Conservation (phyloP, 2,329 filamentous ascomycete species). For the Fusarium beomiforme region DNA sequence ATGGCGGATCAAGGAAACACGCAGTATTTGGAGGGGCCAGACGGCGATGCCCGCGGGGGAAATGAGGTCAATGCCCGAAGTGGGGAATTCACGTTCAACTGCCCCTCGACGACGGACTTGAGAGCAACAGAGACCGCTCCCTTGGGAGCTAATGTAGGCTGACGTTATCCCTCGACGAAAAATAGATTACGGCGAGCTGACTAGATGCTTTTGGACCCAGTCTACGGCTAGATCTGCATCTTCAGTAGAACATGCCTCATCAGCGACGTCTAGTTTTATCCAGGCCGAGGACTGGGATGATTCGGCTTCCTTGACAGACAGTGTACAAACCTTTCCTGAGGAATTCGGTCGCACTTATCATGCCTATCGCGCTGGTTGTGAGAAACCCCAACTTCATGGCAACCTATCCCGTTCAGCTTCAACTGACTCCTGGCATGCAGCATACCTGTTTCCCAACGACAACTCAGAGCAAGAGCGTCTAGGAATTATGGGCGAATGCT, state of each 20-base stretch:
- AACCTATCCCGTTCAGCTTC: not conserved
- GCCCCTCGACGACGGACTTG: not conserved
- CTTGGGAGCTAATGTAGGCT: not conserved
- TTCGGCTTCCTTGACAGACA: conserved; percentile 40
- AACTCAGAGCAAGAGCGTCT: conserved; percentile 51
- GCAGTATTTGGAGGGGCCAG: not conserved
- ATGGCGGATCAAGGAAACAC: not conserved
- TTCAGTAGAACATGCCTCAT: not conserved
- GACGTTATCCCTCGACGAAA: not conserved
- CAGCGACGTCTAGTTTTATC: not conserved
- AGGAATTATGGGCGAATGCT: conserved; percentile 48
- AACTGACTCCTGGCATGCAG: conserved; percentile 37
- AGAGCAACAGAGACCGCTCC: not conserved
- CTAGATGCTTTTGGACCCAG: not conserved
- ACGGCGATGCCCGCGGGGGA: not conserved
- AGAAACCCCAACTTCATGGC: conserved; percentile 27
- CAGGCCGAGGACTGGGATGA: not conserved
- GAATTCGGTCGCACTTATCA: conserved; percentile 57
- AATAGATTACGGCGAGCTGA: not conserved
- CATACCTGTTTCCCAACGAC: conserved; percentile 58
- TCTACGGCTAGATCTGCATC: not conserved
- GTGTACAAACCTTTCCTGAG: conserved; percentile 50
- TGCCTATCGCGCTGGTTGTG: conserved; percentile 57
- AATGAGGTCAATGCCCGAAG: not conserved
- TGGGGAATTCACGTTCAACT: not conserved